These are phyloP conservation scores for Monosporascus sp. DNA, from an alignment of 2,329 filamentous ascomycete genomes.

Conservation along the genomic window DNA sequence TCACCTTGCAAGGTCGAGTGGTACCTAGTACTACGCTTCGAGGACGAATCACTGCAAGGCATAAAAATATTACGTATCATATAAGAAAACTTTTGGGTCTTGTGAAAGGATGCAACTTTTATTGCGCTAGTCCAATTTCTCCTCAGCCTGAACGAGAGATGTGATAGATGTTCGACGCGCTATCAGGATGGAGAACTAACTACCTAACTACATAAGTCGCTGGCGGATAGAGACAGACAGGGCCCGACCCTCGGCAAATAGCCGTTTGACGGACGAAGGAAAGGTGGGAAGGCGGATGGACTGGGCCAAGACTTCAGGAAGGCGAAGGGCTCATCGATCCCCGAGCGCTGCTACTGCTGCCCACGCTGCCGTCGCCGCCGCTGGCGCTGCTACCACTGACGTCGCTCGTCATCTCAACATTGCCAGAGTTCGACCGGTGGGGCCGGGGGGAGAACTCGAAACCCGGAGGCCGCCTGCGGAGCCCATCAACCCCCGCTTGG, in stretches of 20 bases:
- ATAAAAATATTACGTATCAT: background rate
- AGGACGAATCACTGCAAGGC: too few relatives aligned
- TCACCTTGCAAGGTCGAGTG: too few relatives aligned
- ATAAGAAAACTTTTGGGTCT: background rate
- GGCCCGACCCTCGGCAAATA: too few relatives aligned
- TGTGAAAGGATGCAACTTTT: constrained; percentile 20
- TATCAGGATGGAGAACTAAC: background rate
- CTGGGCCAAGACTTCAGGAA: constrained; percentile 6
- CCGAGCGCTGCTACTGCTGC: constrained; percentile 39
- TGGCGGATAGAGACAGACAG: too few relatives aligned
- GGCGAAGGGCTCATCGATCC: constrained; percentile 47
- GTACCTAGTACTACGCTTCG: too few relatives aligned
- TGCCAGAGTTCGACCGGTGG: constrained; percentile 18
- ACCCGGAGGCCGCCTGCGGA: constrained; percentile 18
- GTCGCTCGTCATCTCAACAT: constrained; percentile 29
- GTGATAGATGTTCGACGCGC: constrained; percentile 2
- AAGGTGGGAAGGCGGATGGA: background rate
- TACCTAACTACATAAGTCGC: background rate
- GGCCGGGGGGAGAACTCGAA: constrained; percentile 23
- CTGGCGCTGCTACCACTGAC: constrained; percentile 33
- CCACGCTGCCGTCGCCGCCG: constrained; percentile 43
- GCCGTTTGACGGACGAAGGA: background rate
- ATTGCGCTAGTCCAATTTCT: constrained; percentile 20
- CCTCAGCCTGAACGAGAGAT: constrained; percentile 7
- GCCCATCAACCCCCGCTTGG: constrained; percentile 11